Evolutionary conservation across 2,329 filamentous ascomycete genomes (phyloP).

Genomic region (Colletotrichum horii): DNA sequence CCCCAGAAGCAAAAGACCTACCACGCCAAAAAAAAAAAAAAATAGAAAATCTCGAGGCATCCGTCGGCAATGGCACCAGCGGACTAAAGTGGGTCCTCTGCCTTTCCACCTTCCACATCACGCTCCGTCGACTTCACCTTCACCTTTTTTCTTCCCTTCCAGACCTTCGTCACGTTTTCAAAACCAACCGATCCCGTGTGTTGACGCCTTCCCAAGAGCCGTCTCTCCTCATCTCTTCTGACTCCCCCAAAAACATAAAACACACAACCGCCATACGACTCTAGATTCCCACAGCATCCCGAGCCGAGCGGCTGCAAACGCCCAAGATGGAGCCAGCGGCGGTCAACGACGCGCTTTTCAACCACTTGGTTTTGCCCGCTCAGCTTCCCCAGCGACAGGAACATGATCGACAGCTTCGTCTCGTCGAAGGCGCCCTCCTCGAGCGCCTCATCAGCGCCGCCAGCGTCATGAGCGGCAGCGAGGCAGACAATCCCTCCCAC

Average conservation of each 20-base stretch:
- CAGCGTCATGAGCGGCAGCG: background rate
- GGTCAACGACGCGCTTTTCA: constrained; percentile 11
- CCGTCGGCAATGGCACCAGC: background rate
- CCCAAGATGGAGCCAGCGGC: background rate
- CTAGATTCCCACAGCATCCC: background rate
- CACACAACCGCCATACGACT: background rate
- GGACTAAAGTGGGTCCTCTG: background rate
- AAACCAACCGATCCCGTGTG: background rate
- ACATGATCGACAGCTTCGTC: background rate
- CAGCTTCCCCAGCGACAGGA: constrained; percentile 10
- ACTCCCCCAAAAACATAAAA: background rate
- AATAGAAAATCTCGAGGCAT: background rate
- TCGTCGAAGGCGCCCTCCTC: background rate
- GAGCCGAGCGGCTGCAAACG: background rate
- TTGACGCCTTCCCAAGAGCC: background rate
- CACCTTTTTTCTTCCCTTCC: background rate
- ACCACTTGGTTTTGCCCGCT: constrained; percentile 9
- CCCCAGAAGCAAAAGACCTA: background rate
- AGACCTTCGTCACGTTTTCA: background rate
- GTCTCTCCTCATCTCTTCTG: background rate
- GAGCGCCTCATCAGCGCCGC: background rate
- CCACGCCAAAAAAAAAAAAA: background rate
- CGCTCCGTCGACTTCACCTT: background rate
- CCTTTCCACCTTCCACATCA: background rate
- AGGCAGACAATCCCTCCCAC: background rate